Base-by-base conservation (phyloP, 2,329 filamentous ascomycete species). In the Talaromyces sp. region DNA sequence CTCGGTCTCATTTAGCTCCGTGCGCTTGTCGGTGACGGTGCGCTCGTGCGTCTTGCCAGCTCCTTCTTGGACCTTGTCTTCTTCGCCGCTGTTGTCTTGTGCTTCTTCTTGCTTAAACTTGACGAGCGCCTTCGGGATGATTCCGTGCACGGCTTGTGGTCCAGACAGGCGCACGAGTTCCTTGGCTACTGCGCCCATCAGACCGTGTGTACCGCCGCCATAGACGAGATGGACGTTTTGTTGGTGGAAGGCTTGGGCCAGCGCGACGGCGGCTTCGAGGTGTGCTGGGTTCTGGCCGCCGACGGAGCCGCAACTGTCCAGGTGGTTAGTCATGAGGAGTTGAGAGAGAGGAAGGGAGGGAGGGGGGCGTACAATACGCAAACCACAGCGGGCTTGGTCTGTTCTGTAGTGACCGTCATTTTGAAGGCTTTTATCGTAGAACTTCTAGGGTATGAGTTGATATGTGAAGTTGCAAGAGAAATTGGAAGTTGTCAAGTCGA, bases 121-220 rank as follows among this genome's bases (percentile, higher is more conserved):
- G 52, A 97, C 86, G 6, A 99, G 85, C 0, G 93, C 89, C 57
- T 88, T 85, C 5, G 95, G 95, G 70, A 99, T 97, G 73, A 99
- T 90, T 71, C 95, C 95, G 78, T 97, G 93, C 17, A 98, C 95
- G 13, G 89, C 79, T 57, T 87, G 76, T 0, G 93, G 91, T 2
- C 95, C 93, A 5, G 88, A 87, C 65, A 97, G 85, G 0, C 89
- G 83, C 67, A 96, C 92, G 30, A 99, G 87, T 0, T 91, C 93
- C 69, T 88, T 89, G 53, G 95, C 92, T 11, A 98, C 78, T 73
- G 97, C 92, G 72, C 95, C 95, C 95, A 99, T 99, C 53, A 99
- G 84, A 10, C 95, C 95, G 42, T 92, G 87, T 2, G 93, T 98
- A 71, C 95, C 49, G 68, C 95, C 95, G 68, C 95, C 95, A 76